Evolutionary conservation across 768 basidiomycete genomes (phyloP).

Genomic region (Tulasnella sp.): DNA sequence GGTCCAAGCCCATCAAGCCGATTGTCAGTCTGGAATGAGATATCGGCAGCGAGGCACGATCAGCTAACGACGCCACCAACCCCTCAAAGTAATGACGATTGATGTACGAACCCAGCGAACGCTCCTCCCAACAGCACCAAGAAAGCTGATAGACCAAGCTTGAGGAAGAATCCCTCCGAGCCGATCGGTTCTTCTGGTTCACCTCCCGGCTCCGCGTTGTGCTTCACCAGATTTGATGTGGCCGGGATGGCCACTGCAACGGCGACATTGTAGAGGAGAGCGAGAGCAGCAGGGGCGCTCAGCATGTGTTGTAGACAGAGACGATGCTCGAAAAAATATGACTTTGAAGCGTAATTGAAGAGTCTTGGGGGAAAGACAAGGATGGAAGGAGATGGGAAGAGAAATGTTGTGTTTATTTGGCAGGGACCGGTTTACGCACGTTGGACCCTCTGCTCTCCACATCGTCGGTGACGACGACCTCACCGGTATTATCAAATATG

Average conservation of each 20-base stretch:
- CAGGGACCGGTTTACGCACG: neutral
- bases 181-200: slow-evolving; percentile 35
- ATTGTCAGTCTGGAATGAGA: slow-evolving; percentile 62
- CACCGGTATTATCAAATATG: too few species aligned
- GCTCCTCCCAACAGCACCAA: slow-evolving; percentile 85
- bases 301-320: neutral
- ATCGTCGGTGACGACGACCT: neutral
- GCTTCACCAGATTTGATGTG: neutral
- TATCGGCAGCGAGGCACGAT: neutral
- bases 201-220: neutral
- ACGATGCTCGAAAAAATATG: neutral
- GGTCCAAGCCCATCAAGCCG: slow-evolving; percentile 90
- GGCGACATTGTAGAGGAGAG: slow-evolving; percentile 1
- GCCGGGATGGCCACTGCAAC: neutral
- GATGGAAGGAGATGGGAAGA: slow-evolving; percentile 2
- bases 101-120: slow-evolving; percentile 72
- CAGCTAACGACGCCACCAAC: neutral
- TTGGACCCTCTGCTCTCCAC: neutral
- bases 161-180: slow-evolving; percentile 68
- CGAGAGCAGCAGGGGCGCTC: neutral
- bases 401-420: slow-evolving; percentile 1
- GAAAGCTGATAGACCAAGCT: slow-evolving; percentile 58
- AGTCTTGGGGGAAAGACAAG: neutral
- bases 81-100: neutral
- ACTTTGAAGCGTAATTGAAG: neutral